Evolutionary conservation across 768 basidiomycete species (phyloP).

Genomic region (Cyclocybe cylindracea): DNA sequence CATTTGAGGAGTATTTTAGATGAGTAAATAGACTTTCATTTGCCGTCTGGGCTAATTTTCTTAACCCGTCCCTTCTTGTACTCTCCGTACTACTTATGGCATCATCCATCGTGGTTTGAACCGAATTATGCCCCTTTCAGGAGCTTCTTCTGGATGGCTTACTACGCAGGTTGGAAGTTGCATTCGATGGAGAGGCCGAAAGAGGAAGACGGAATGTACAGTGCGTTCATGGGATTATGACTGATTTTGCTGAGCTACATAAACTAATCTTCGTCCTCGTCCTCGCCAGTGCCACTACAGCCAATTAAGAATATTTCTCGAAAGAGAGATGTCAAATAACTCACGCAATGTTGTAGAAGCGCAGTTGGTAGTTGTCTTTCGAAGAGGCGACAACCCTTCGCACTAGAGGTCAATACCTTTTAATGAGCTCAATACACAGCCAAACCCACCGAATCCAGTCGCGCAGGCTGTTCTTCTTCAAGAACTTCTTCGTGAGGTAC

Average conservation of each 20-base stretch:
- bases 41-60: too few relatives aligned
- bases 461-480: constrained; percentile 95
- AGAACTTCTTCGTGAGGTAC: constrained; percentile 98
- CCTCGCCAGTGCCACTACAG: constrained; percentile 33
- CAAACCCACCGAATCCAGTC: constrained; percentile 88
- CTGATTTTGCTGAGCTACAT: too few relatives aligned
- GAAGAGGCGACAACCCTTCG: constrained; percentile 85
- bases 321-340: constrained; percentile 25
- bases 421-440: not conserved
- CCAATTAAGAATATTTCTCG: constrained; percentile 8
- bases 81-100: too few relatives aligned
- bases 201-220: too few relatives aligned
- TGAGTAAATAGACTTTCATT: too few relatives aligned
- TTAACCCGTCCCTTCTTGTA: too few relatives aligned
- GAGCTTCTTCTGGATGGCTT: too few relatives aligned
- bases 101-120: too few relatives aligned
- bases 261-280: constrained; percentile 34
- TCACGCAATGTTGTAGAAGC: constrained; percentile 92
- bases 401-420: constrained; percentile 4
- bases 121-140: too few relatives aligned
- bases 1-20: constrained; percentile 5
- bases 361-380: constrained; percentile 92
- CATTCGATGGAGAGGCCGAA: too few relatives aligned
- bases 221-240: too few relatives aligned
- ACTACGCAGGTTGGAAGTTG: too few relatives aligned